Conservation (phyloP, 1,284 basidiomycete genomes). For the Rhodofomes roseus region DNA sequence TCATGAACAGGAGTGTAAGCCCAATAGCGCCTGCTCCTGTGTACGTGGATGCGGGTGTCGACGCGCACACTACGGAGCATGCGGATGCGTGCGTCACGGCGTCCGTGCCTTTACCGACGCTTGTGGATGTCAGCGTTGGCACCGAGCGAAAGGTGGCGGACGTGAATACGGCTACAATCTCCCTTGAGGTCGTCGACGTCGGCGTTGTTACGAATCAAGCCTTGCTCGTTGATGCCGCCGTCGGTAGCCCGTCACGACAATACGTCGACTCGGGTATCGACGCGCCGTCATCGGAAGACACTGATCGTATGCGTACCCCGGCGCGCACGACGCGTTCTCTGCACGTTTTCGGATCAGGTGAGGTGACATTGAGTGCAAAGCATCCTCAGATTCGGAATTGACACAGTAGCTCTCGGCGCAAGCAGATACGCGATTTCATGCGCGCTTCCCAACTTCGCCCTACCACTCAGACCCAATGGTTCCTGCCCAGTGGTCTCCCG, state of each 20-base stretch:
- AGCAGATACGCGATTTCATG: neutral
- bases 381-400: neutral
- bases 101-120: neutral
- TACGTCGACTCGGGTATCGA: neutral
- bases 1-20: neutral
- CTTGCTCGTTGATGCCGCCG: neutral
- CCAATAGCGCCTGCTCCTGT: neutral
- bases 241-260: neutral
- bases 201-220: neutral
- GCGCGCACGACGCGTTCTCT: neutral
- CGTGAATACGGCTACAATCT: neutral
- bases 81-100: neutral
- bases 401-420: neutral
- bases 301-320: neutral
- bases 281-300: neutral
- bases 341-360: neutral
- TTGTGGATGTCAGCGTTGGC: neutral
- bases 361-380: neutral
- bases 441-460: slow-evolving; percentile 5
- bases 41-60: neutral
- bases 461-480: slow-evolving; percentile 1
- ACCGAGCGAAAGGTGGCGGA: neutral
- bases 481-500: slow-evolving; percentile 5
- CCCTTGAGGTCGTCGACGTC: neutral
- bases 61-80: neutral